Evolutionary conservation across 768 basidiomycete genomes (phyloP).

Genomic region (Lentinula sp.): DNA sequence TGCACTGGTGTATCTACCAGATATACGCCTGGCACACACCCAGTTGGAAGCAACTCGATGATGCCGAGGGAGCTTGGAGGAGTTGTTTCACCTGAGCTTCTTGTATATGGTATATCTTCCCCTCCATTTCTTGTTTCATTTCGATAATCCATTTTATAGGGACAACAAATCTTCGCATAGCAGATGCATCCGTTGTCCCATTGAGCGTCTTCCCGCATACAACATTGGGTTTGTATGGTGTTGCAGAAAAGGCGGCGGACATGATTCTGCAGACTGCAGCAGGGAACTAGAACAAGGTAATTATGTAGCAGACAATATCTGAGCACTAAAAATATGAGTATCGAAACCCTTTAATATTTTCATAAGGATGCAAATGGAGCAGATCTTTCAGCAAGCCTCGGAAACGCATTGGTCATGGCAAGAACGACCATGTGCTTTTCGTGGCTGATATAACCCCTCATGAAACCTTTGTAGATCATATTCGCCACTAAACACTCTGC

Average conservation of each 20-base stretch:
- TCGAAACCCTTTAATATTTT: neutral
- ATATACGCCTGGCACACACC: constrained; percentile 12
- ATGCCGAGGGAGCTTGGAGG: constrained; percentile 13
- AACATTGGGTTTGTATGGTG: constrained; percentile 20
- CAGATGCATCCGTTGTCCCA: constrained; percentile 22
- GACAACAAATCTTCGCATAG: constrained; percentile 18
- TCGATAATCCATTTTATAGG: neutral
- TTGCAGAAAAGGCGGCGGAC: constrained; percentile 20
- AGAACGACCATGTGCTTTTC: constrained; percentile 93
- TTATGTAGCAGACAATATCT: neutral
- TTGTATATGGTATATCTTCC: constrained; percentile 8
- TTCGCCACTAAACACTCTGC: constrained; percentile 93
- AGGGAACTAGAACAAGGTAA: neutral
- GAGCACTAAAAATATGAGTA: neutral
- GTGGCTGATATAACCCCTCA: constrained; percentile 95
- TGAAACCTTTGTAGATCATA: constrained; percentile 90
- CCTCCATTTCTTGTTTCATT: neutral
- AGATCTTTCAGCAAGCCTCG: constrained; percentile 58
- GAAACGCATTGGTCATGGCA: constrained; percentile 75
- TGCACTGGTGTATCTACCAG: neutral
- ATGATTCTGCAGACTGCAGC: constrained; percentile 12
- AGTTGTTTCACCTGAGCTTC: constrained; percentile 10
- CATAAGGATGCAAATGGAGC: constrained; percentile 37
- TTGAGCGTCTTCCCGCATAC: constrained; percentile 18
- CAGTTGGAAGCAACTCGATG: constrained; percentile 13